Conservation (phyloP, 768 basidiomycete species). For the Gymnopilus dilepis region DNA sequence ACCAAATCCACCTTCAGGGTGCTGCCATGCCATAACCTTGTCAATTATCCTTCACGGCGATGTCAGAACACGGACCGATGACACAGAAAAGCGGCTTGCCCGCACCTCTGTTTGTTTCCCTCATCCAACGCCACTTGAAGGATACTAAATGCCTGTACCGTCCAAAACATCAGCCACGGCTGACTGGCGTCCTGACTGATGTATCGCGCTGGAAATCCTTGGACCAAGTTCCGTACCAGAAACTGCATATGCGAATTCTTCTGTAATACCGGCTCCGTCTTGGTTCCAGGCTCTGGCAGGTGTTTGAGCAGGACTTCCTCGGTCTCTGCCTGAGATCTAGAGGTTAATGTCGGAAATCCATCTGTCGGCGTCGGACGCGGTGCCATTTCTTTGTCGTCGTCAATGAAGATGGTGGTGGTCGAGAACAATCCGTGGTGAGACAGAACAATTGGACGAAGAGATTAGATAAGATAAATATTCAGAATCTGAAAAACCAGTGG, state of each 20-base stretch:
- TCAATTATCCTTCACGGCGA: slow-evolving; percentile 66
- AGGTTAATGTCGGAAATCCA: slow-evolving; percentile 66
- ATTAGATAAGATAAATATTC: slow-evolving; percentile 18
- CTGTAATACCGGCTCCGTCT: slow-evolving; percentile 47
- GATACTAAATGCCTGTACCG: slow-evolving; percentile 79
- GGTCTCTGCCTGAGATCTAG: slow-evolving; percentile 63
- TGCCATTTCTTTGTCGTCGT: slow-evolving; percentile 10
- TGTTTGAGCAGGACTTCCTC: slow-evolving; percentile 68
- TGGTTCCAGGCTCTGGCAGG: slow-evolving; percentile 37
- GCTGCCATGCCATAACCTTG: slow-evolving; percentile 82
- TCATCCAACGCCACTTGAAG: slow-evolving; percentile 83
- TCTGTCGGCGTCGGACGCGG: slow-evolving; percentile 54
- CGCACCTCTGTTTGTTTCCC: slow-evolving; percentile 74
- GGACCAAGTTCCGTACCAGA: slow-evolving; percentile 70
- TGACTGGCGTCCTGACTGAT: slow-evolving; percentile 90
- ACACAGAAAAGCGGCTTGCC: slow-evolving; percentile 3
- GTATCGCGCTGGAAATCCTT: slow-evolving; percentile 83
- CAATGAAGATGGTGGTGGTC: neutral
- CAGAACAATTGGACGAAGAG: neutral
- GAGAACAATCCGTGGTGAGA: slow-evolving; percentile 19
- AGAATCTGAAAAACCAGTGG: too few relatives aligned
- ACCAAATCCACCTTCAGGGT: slow-evolving; percentile 87
- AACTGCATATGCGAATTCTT: slow-evolving; percentile 76
- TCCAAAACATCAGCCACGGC: slow-evolving; percentile 96
- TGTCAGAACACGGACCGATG: neutral